These are phyloP conservation scores for Fusarium xyrophilum DNA, from an alignment of 2,329 filamentous ascomycete species.

Conservation along the genomic window DNA sequence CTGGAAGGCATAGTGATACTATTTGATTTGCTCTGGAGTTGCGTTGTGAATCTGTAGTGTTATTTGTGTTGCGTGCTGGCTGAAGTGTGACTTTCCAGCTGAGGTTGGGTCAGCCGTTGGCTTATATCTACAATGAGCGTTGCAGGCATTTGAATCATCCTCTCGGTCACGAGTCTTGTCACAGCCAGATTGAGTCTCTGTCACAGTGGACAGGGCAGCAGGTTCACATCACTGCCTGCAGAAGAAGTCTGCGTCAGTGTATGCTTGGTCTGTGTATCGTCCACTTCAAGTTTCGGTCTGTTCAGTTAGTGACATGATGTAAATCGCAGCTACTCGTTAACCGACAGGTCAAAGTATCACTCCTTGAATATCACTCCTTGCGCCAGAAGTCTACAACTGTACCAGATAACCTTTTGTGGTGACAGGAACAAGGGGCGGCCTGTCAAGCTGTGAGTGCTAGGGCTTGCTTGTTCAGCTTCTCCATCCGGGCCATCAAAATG, in stretches of 20 bases:
- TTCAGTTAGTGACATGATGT: no score
- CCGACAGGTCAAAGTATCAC: accelerated
- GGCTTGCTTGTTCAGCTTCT: neutral
- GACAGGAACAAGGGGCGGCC: accelerated
- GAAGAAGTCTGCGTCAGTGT: no score
- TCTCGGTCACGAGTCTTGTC: accelerated
- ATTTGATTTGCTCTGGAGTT: accelerated
- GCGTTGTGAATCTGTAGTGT: no score
- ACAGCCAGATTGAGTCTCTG: no score
- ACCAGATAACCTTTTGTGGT: no score
- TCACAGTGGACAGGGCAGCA: accelerated
- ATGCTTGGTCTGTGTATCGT: accelerated
- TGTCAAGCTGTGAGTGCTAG: accelerated
- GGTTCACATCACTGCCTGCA: no score
- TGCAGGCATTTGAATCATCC: accelerated
- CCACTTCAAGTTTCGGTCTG: accelerated
- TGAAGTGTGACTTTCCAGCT: neutral
- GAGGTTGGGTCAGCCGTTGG: accelerated
- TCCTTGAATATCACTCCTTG: accelerated
- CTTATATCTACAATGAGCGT: accelerated
- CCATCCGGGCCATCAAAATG: accelerated
- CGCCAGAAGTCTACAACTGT: accelerated
- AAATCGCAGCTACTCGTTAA: accelerated
- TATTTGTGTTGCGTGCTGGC: no score
- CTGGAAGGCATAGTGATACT: neutral